These are phyloP conservation scores for Neonectria neomacrospora DNA, from an alignment of 2,329 filamentous ascomycete species.

Conservation along the genomic window DNA sequence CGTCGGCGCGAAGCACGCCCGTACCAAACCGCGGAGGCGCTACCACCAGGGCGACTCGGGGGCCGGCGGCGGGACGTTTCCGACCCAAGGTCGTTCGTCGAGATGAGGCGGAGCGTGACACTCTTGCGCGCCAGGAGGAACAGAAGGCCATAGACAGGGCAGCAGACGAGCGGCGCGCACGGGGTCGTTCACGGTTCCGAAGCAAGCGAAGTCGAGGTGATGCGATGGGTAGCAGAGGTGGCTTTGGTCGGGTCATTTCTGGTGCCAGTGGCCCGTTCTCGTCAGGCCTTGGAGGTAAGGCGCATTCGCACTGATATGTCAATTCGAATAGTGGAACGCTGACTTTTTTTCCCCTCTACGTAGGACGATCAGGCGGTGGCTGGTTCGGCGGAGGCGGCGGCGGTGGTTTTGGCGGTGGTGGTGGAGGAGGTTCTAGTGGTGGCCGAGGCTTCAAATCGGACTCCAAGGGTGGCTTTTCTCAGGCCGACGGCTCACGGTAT, in stretches of 20 bases:
- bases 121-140: conserved; percentile 57
- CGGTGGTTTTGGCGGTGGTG: conserved; percentile 45
- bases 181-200: conserved; percentile 54
- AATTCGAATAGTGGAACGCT: conserved; percentile 8
- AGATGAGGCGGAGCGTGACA: conserved; percentile 62
- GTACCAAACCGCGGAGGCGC: conserved; percentile 48
- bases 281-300: conserved; percentile 43
- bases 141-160: conserved; percentile 55
- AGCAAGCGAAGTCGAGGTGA: conserved; percentile 58
- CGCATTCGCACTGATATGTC: conserved; percentile 16
- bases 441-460: conserved; percentile 49
- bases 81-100: conserved; percentile 61
- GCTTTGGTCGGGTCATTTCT: conserved; percentile 49
- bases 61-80: conserved; percentile 54
- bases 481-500: conserved; percentile 45
- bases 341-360: conserved; percentile 16
- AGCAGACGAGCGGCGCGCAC: conserved; percentile 53
- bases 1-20: conserved; percentile 33
- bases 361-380: conserved; percentile 43
- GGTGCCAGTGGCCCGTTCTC: conserved; percentile 56
- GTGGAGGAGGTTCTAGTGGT: conserved; percentile 41
- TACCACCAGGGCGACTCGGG: conserved; percentile 50
- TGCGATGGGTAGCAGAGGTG: conserved; percentile 56
- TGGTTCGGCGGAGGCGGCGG: conserved; percentile 45
- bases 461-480: conserved; percentile 52